Base-by-base conservation (phyloP, 768 basidiomycete species). In the Auriscalpium microsporum region DNA sequence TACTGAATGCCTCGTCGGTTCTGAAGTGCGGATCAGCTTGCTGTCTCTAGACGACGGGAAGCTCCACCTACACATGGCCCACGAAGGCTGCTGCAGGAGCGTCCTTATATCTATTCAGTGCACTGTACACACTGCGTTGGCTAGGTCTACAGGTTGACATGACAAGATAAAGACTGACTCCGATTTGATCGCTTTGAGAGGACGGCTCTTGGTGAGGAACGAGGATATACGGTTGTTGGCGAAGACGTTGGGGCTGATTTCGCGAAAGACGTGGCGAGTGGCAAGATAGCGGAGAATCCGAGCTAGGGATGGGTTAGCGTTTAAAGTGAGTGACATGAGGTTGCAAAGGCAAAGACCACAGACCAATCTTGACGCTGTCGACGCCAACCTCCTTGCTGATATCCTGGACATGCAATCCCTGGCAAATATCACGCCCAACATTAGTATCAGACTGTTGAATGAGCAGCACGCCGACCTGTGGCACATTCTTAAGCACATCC, bases 281-380 rank as follows among this genome's bases (percentile, higher is more conserved):
- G 72, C 72, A 8, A 76, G 68, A 42, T 67, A 68, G 21, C 75
- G 70, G 10, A 77, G 58, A 51, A 72, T 61, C 10, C 73, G 72
- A 19, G 64, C 72, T 75, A 51, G 35, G 55, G 33, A 16, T 5
- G 16, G 7, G 11, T 40, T 7, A 46, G 9, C 45, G 37, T 19
- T 14, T 13, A 14, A n/a, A 37, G 34, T 28, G 23, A 28, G n/a
- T 5, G 6, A 10, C 35, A 3, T 28, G 2, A 40, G 16, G 14
- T 7, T 48, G 19, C 8, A 2, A n/a, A n/a, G n/a, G n/a, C n/a
- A n/a, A 37, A 38, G 19, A 9, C 10, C 28, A 40, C 58, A n/a
- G 46, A 59, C 58, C 14, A 9, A 59, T 13, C 33, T 52, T 59
- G 40, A 37, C 50, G 8, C 45, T 23, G 14, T 56, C 51, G 4